These are phyloP conservation scores for Ustilago tritici DNA, from an alignment of 1,284 basidiomycete genomes.

Conservation along the genomic window DNA sequence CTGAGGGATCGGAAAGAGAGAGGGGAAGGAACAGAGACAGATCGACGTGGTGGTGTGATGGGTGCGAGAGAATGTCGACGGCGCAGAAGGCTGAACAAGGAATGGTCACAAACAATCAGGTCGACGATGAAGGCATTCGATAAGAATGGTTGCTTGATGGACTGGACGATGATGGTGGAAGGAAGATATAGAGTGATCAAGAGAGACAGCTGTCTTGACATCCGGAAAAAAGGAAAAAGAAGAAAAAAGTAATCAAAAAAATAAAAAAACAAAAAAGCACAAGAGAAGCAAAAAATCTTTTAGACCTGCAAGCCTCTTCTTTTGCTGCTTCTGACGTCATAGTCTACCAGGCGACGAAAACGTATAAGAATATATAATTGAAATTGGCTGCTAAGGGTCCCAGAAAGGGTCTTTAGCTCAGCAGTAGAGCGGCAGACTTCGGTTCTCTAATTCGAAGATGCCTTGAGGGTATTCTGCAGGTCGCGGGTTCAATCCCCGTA, in stretches of 20 bases:
- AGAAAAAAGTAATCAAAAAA: not conserved
- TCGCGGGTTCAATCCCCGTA: slow-evolving; percentile 59
- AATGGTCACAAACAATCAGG: not conserved
- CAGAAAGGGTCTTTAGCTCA: slow-evolving; percentile 53
- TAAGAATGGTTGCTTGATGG: not conserved
- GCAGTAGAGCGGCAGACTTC: slow-evolving; percentile 61
- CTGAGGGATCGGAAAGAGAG: not conserved
- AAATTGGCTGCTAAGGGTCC: not conserved
- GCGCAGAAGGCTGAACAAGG: not conserved
- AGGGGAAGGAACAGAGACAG: not conserved
- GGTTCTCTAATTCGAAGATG: slow-evolving; percentile 15
- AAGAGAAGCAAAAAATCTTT: no score
- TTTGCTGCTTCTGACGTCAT: not conserved
- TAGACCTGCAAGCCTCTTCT: not conserved
- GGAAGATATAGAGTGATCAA: not conserved
- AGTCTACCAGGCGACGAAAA: not conserved
- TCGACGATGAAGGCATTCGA: not conserved
- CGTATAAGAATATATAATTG: not conserved
- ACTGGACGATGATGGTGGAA: not conserved
- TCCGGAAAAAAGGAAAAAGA: not conserved
- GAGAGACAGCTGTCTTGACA: not conserved
- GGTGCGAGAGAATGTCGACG: not conserved
- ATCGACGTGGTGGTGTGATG: not conserved
- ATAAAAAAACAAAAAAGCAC: no score
- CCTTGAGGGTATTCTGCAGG: slow-evolving; percentile 38